Evolutionary conservation across 768 basidiomycete species (phyloP).

Genomic region (Tricholoma flavovirens): DNA sequence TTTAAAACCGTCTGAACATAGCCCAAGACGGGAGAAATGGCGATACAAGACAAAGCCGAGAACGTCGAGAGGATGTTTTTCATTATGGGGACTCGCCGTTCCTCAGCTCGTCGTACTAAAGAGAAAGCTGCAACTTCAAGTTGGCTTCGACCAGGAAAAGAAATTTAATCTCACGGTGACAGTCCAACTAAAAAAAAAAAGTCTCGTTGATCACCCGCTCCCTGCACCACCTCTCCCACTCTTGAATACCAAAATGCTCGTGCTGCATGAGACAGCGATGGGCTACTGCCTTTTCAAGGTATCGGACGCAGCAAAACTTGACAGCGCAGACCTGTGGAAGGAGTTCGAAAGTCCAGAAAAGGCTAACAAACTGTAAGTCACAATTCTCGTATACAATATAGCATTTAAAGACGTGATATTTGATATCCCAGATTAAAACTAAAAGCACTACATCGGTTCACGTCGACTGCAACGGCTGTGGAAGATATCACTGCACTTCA

Average conservation of each 20-base stretch:
- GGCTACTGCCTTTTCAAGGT: constrained; percentile 99
- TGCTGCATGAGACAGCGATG: constrained; percentile 92
- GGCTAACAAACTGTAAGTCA: constrained; percentile 84
- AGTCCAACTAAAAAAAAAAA: neutral
- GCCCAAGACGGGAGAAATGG: neutral
- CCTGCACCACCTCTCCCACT: neutral
- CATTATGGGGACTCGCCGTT: neutral
- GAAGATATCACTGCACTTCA: constrained; percentile 94
- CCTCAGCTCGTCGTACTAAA: too few relatives aligned
- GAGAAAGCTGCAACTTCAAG: too few relatives aligned
- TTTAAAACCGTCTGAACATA: neutral
- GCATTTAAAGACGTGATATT: constrained; percentile 8
- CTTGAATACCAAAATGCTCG: constrained; percentile 64
- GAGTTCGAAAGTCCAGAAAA: constrained; percentile 91
- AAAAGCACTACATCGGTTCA: constrained; percentile 93
- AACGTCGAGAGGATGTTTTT: neutral
- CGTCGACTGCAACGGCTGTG: constrained; percentile 92
- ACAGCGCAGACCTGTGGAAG: constrained; percentile 81
- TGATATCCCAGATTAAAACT: constrained; percentile 67
- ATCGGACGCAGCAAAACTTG: constrained; percentile 81
- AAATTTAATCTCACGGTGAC: neutral
- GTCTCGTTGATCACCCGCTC: neutral
- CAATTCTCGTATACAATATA: neutral
- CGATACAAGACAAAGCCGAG: neutral
- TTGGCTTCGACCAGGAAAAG: neutral